Evolutionary conservation across 1,284 basidiomycete species (phyloP).

Genomic region (Ustilago loliicola): DNA sequence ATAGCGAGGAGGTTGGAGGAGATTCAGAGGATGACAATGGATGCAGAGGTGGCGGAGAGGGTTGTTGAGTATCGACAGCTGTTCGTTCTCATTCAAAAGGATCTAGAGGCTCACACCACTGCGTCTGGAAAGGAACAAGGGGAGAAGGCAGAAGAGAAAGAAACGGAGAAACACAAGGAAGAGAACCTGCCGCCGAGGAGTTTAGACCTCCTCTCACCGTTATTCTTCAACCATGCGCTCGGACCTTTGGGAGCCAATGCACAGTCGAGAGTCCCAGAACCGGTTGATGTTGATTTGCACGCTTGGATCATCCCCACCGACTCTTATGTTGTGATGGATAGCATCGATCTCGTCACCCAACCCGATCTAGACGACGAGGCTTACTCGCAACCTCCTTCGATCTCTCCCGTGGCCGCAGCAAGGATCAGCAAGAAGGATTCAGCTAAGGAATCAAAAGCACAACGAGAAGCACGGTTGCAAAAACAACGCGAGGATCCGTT

Average conservation of each 20-base stretch:
- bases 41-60: slow-evolving; percentile 92
- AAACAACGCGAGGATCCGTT: slow-evolving; percentile 46
- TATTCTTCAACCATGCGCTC: slow-evolving; percentile 85
- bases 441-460: slow-evolving; percentile 9
- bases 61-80: slow-evolving; percentile 85
- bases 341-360: slow-evolving; percentile 19
- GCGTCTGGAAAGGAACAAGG: neutral
- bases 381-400: neutral
- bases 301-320: slow-evolving; percentile 79
- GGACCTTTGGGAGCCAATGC: slow-evolving; percentile 85
- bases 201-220: slow-evolving; percentile 84
- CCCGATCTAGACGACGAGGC: slow-evolving; percentile 12
- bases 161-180: neutral
- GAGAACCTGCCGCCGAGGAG: slow-evolving; percentile 78
- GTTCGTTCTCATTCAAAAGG: slow-evolving; percentile 83
- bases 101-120: slow-evolving; percentile 73
- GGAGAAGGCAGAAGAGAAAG: neutral
- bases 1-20: slow-evolving; percentile 76
- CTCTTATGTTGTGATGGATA: slow-evolving; percentile 29
- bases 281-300: slow-evolving; percentile 87
- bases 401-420: neutral
- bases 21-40: slow-evolving; percentile 74
- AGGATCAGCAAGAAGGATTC: neutral
- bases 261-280: slow-evolving; percentile 82
- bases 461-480: slow-evolving; percentile 16